These are phyloP conservation scores for Circinella minor DNA, from an alignment of 371 early-diverging fungal species.

Conservation along the genomic window DNA sequence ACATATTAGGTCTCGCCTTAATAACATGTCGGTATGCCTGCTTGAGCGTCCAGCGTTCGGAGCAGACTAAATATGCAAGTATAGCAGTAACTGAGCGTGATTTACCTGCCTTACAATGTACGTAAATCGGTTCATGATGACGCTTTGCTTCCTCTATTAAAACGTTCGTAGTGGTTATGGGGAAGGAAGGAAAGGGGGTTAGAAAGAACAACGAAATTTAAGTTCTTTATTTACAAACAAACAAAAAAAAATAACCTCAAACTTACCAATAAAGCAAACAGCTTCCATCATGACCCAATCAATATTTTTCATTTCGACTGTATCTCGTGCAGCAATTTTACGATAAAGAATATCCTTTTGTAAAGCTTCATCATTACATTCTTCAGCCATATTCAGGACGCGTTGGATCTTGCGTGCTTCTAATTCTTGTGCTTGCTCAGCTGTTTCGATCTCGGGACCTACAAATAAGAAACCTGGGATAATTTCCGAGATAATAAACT, in stretches of 20 bases:
- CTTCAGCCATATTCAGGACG: conserved; percentile 68
- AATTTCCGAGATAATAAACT: conserved; percentile 62
- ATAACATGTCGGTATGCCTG: conserved; percentile 78
- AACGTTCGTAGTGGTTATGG: no score
- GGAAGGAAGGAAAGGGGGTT: no score
- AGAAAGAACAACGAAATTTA: no score
- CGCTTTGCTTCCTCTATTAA: conserved; percentile 46
- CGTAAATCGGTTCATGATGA: conserved; percentile 67
- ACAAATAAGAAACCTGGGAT: conserved; percentile 64
- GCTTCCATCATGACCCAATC: conserved; percentile 62
- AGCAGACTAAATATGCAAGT: conserved; percentile 73
- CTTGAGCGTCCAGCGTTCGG: conserved; percentile 71
- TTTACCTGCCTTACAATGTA: conserved; percentile 88
- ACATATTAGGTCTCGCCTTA: conserved; percentile 71
- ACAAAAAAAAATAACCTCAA: conserved; percentile 15
- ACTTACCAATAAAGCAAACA: conserved; percentile 65
- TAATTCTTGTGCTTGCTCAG: conserved; percentile 54
- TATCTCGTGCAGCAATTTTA: conserved; percentile 64
- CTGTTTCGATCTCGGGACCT: conserved; percentile 63
- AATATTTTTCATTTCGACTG: conserved; percentile 67
- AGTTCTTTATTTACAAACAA: neutral
- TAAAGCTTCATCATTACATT: conserved; percentile 58
- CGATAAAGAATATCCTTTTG: conserved; percentile 42
- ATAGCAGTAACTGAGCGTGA: conserved; percentile 84
- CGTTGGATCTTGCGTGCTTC: conserved; percentile 51